A percentile compares a stretch with the other conserved stretches of the same genome.
phyloP scores from a whole-genome alignment of 495 filamentous ascomycete species.

The Usnea hakonensis region DNA sequence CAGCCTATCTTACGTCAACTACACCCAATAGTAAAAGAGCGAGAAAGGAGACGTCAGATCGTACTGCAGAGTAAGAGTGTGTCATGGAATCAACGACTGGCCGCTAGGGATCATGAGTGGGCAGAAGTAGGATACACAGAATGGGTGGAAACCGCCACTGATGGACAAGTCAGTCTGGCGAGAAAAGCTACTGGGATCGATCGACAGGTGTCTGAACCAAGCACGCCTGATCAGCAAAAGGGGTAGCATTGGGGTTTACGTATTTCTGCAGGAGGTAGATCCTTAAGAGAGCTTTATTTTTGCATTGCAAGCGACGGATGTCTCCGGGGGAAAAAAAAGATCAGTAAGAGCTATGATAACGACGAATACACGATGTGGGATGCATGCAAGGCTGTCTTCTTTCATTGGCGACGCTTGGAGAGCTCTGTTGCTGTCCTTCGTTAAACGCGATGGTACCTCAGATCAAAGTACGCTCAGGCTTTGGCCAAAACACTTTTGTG shows the following conservation, averaged over 20 bases:
- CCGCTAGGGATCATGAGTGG: conserved; percentile 15
- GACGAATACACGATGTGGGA: background rate
- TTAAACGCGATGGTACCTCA: background rate
- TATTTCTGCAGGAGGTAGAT: background rate
- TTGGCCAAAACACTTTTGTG: background rate
- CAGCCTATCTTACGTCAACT: conserved; percentile 39
- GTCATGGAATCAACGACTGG: background rate
- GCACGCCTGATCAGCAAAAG: background rate
- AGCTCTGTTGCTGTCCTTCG: background rate
- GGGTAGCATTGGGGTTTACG: background rate
- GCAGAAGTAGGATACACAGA: conserved; percentile 16
- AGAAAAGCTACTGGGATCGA: conserved; percentile 10
- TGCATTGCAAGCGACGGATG: background rate
- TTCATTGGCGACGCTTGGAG: background rate
- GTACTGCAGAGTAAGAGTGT: conserved; percentile 13
- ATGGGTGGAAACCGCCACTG: conserved; percentile 3
- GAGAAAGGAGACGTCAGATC: conserved; percentile 37
- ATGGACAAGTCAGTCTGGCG: conserved; percentile 6
- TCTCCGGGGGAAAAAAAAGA: background rate
- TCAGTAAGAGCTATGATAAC: background rate
- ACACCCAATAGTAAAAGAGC: conserved; percentile 47
- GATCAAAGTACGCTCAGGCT: background rate
- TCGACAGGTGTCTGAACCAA: background rate
- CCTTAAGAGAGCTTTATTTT: background rate
- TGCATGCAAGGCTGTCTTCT: background rate